Conservation (phyloP, 1,139 yeast species). For the Sugiyamaella sp. region DNA sequence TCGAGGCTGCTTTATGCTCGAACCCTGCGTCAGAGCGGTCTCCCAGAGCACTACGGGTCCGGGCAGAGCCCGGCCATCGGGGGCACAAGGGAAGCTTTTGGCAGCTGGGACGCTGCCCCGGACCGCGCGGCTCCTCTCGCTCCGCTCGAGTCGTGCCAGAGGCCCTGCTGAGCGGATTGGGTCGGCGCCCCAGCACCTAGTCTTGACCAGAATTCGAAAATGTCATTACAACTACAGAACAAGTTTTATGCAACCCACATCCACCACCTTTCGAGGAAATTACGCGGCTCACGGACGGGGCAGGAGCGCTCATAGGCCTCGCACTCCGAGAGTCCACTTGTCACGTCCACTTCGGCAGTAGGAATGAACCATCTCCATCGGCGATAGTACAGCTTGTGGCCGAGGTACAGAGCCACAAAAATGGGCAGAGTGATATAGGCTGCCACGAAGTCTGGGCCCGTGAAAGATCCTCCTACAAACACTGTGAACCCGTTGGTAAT, state of each 20-base stretch:
- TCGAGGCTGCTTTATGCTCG: neutral
- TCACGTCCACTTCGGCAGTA: constrained; percentile 51
- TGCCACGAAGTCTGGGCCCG: constrained; percentile 55
- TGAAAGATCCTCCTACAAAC: constrained; percentile 57
- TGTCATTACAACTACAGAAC: constrained; percentile 3
- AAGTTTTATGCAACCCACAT: constrained; percentile 44
- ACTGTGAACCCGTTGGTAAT: constrained; percentile 72
- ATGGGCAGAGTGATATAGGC: constrained; percentile 57
- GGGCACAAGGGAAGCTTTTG: too few species aligned
- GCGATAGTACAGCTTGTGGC: constrained; percentile 53
- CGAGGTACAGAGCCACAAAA: constrained; percentile 51
- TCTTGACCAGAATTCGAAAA: neutral
- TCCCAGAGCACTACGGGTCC: neutral
- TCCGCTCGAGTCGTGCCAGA: too few species aligned
- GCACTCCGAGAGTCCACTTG: constrained; percentile 54
- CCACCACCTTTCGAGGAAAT: constrained; percentile 47
- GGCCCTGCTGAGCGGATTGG: too few species aligned
- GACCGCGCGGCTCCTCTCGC: too few species aligned
- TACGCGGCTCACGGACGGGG: constrained; percentile 45
- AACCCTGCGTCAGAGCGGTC: too few species aligned
- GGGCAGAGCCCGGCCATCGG: neutral
- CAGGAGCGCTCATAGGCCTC: constrained; percentile 48
- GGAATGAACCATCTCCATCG: constrained; percentile 51
- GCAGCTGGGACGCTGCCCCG: too few species aligned
- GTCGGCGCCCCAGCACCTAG: too few species aligned